These are phyloP conservation scores for Sugiyamaella chiloensis DNA, from an alignment of 805 yeast genomes.

Conservation along the genomic window DNA sequence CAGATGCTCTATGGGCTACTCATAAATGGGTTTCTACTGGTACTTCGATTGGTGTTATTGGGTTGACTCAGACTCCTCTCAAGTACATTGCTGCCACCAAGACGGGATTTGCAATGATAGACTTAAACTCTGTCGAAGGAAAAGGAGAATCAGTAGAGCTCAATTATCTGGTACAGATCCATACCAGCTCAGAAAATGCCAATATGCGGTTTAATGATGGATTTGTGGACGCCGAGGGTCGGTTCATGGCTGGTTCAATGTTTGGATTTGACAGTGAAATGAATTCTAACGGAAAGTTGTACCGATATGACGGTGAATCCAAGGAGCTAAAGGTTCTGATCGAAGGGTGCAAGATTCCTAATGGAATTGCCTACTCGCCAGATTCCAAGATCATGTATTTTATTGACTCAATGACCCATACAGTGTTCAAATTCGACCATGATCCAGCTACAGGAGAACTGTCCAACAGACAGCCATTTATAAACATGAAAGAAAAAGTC, in stretches of 20 bases:
- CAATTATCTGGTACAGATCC: constrained; percentile 30
- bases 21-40: constrained; percentile 39
- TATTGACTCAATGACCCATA: constrained; percentile 50
- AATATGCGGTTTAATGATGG: constrained; percentile 75
- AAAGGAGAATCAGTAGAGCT: constrained; percentile 34
- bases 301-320: constrained; percentile 37
- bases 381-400: constrained; percentile 44
- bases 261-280: constrained; percentile 15
- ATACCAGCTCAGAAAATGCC: constrained; percentile 11
- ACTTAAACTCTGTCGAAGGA: constrained; percentile 35
- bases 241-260: constrained; percentile 83
- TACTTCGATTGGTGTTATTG: constrained; percentile 67
- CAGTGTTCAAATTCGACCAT: constrained; percentile 48
- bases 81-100: constrained; percentile 59
- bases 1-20: constrained; percentile 29
- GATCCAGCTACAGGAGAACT: constrained; percentile 37
- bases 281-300: constrained; percentile 50
- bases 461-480: constrained; percentile 39
- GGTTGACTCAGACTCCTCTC: constrained; percentile 52
- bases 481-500: constrained; percentile 35
- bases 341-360: constrained; percentile 54
- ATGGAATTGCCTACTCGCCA: constrained; percentile 62
- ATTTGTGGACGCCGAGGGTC: constrained; percentile 69
- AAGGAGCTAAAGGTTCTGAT: constrained; percentile 29
- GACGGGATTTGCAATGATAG: constrained; percentile 58